Base-by-base conservation (phyloP, 1,284 basidiomycete species). In the Leccinum brunneo-olivaceum region DNA sequence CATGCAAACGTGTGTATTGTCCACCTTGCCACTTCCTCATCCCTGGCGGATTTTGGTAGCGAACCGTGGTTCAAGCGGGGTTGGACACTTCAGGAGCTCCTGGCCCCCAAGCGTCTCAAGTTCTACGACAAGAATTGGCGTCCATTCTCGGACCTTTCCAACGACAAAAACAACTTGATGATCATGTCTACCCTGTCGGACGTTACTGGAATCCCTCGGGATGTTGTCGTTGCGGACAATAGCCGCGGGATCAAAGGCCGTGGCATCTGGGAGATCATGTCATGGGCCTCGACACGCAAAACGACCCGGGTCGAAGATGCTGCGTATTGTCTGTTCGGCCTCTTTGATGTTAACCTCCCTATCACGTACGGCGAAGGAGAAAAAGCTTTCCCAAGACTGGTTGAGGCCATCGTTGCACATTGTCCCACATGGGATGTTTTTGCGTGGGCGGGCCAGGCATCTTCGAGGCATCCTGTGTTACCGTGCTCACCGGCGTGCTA, bases 81-180 rank as follows among this genome's bases (percentile, higher is more conserved):
- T 5, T 62, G 57, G 57, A 61, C 56, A 1, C 42, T 62, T 1
- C 57, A 62, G 18, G 57, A 59, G 15, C 54, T 59, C 28, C 19
- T 59, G 23, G 57, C 60, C 0, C 48, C 57, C 3, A 36, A 20
- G 15, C 51, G 34, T 6, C 44, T 63, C 46, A 63, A 58, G 30
- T 59, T 61, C 45, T 59, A 59, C n/a, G 24, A 43, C 20, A 27
- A 41, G n/a, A 5, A 19, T 7, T 62, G 57, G 60, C 23, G n/a
- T 8, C 47, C 56, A 3, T 44, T 59, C 20, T 55, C 56, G 2
- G 1, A 2, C 8, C 19, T 45, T 11, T 0, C 9, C 28, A 61
- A 60, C 16, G 56, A 62, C 35, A 58, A 57, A 27, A 9, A 29
- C 1, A 34, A 59, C 21, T 2, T 2, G 0, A 10, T 5, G 2